phyloP scores from a whole-genome alignment of 2,329 filamentous ascomycete genomes.

The Fusarium equiseti region DNA sequence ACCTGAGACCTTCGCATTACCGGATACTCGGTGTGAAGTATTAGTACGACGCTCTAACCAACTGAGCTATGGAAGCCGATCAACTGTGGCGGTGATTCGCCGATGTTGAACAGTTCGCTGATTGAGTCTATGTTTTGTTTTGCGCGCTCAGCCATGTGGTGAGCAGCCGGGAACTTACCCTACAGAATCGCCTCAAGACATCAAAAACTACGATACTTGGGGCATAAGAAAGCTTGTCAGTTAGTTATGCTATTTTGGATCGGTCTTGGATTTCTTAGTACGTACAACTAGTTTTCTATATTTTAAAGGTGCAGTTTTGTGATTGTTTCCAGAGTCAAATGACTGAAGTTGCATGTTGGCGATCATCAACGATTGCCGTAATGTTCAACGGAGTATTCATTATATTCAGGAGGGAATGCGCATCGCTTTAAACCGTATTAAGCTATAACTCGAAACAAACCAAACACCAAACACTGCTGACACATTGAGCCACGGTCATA shows the following conservation, averaged over 20 bases:
- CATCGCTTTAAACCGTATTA: fast-evolving
- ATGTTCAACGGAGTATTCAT: not conserved
- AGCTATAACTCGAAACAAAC: not conserved
- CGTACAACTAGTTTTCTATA: not conserved
- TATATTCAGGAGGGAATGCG: fast-evolving
- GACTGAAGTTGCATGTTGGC: fast-evolving
- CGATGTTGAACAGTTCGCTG: not conserved
- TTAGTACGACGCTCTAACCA: constrained; percentile 50
- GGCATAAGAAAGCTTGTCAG: not conserved
- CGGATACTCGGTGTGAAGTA: constrained; percentile 36
- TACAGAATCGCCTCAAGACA: not conserved
- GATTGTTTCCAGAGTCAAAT: not conserved
- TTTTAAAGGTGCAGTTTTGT: not conserved
- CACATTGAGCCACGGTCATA: not conserved
- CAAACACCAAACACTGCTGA: not conserved
- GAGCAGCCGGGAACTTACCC: not conserved
- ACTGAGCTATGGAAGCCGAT: constrained; percentile 49
- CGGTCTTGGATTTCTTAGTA: not conserved
- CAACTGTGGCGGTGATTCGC: constrained; percentile 20
- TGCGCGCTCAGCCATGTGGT: fast-evolving
- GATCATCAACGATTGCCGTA: fast-evolving
- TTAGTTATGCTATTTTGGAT: not conserved
- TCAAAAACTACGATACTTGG: not conserved
- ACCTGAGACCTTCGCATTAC: constrained; percentile 49
- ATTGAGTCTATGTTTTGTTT: not conserved